Evolutionary conservation across 768 basidiomycete genomes (phyloP).

Genomic region (Pleurotus salmoneostramineus): DNA sequence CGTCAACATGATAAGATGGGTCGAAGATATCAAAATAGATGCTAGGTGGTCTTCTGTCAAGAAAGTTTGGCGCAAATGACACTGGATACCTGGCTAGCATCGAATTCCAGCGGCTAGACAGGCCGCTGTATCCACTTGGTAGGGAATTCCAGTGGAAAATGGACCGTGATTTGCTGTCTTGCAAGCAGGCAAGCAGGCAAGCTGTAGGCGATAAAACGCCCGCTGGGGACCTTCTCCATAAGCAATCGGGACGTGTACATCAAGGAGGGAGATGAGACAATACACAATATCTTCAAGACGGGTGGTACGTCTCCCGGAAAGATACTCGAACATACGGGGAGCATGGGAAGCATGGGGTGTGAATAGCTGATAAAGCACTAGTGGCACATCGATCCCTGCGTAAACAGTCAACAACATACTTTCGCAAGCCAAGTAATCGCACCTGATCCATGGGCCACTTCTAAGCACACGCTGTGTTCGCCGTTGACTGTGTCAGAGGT

Average conservation of each 20-base stretch:
- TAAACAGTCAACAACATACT: too few species aligned
- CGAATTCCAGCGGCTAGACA: not conserved
- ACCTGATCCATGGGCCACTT: too few species aligned
- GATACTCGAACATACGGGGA: not conserved
- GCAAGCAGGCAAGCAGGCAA: not conserved
- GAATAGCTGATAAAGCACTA: too few species aligned
- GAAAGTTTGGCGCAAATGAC: not conserved
- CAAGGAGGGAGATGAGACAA: not conserved
- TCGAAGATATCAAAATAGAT: not conserved
- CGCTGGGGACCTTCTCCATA: not conserved
- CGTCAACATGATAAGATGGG: not conserved
- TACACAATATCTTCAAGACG: not conserved
- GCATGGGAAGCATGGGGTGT: not conserved
- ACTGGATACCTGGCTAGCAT: not conserved
- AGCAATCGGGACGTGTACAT: not conserved
- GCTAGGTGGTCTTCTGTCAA: not conserved
- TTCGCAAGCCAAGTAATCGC: too few species aligned
- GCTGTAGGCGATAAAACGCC: conserved; percentile 3
- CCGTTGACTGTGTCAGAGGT: too few species aligned
- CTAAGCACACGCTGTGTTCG: too few species aligned
- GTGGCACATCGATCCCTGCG: not conserved
- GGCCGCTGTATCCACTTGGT: too few species aligned
- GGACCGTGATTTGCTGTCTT: not conserved
- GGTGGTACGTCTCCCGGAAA: not conserved
- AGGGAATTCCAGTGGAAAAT: not conserved